Conservation (phyloP, 2,329 filamentous ascomycete genomes). For the Arachnopeziza araneosa region DNA sequence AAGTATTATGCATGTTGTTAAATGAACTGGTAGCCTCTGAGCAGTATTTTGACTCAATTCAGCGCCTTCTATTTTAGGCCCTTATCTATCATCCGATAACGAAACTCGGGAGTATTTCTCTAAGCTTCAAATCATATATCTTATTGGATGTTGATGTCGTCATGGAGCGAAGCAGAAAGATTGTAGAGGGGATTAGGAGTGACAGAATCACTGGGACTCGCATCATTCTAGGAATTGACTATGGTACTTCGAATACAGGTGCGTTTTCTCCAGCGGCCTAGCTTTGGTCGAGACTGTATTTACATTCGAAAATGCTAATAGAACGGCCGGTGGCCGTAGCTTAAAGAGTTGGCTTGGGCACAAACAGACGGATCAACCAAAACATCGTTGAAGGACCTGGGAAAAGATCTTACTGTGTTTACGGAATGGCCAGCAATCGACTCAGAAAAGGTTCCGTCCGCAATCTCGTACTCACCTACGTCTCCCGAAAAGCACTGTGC, state of each 20-base stretch:
- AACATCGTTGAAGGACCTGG: not conserved
- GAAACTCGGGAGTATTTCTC: too few species aligned
- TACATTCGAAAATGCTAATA: not conserved
- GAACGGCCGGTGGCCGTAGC: not conserved
- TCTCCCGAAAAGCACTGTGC: not conserved
- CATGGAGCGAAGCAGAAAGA: not conserved
- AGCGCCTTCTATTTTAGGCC: too few species aligned
- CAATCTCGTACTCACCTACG: not conserved
- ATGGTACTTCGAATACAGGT: slow-evolving; percentile 7
- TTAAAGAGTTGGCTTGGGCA: slow-evolving; percentile 3
- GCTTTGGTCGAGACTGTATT: too few species aligned
- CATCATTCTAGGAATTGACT: slow-evolving; percentile 6
- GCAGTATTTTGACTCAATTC: too few species aligned
- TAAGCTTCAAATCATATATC: too few species aligned
- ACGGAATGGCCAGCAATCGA: not conserved
- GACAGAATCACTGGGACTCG: slow-evolving; percentile 1
- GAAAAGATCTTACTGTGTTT: not conserved
- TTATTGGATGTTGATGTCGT: not conserved
- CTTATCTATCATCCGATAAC: too few species aligned
- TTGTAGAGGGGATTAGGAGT: not conserved
- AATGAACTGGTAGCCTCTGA: too few species aligned
- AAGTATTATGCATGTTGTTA: too few species aligned
- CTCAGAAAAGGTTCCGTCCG: slow-evolving; percentile 1
- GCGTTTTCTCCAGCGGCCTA: not conserved
- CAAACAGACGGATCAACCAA: not conserved